Evolutionary conservation across 1,139 yeast species (phyloP).

Genomic region (Yamadazyma friedrichii): DNA sequence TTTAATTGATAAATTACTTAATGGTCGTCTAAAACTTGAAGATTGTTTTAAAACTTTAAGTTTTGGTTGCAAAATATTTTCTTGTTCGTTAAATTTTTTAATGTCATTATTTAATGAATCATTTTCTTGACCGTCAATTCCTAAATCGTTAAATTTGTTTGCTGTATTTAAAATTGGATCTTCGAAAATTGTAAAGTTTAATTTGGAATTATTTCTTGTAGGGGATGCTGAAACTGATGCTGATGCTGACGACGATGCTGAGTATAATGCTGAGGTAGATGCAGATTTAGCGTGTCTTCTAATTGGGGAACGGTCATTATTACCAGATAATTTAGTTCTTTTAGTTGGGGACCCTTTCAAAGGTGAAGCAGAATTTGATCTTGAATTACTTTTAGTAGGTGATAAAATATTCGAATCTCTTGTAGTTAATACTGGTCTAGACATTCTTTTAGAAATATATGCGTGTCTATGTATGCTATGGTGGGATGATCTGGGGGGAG

Average conservation of each 20-base stretch:
- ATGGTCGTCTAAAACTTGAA: conserved; percentile 26
- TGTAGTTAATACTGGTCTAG: conserved; percentile 13
- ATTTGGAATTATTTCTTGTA: conserved; percentile 16
- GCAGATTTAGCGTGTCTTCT: conserved; percentile 15
- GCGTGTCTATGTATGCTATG: neutral
- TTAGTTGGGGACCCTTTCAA: conserved; percentile 24
- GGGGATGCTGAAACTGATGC: conserved; percentile 7
- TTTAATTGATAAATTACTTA: conserved; percentile 30
- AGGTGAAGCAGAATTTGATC: conserved; percentile 15
- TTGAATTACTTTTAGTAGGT: conserved; percentile 16
- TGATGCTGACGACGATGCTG: conserved; percentile 9
- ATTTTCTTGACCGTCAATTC: conserved; percentile 16
- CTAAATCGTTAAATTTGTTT: conserved; percentile 14
- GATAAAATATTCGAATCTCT: conserved; percentile 19
- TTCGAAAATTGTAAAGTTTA: conserved; percentile 37
- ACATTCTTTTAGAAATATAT: conserved; percentile 3
- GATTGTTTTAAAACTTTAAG: conserved; percentile 15
- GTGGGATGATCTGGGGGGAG: neutral
- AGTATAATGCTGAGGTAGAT: conserved; percentile 6
- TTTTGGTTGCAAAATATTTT: conserved; percentile 45
- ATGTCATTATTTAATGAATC: neutral
- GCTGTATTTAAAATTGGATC: conserved; percentile 21
- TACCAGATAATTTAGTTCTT: conserved; percentile 34
- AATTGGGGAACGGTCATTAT: conserved; percentile 25
- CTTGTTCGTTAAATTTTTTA: conserved; percentile 34